Percentiles rank a stretch among this genome's conserved stretches.
phyloP scores from a whole-genome alignment of 352 stramenopile genomes.

The Pelagophyceae sp. region DNA sequence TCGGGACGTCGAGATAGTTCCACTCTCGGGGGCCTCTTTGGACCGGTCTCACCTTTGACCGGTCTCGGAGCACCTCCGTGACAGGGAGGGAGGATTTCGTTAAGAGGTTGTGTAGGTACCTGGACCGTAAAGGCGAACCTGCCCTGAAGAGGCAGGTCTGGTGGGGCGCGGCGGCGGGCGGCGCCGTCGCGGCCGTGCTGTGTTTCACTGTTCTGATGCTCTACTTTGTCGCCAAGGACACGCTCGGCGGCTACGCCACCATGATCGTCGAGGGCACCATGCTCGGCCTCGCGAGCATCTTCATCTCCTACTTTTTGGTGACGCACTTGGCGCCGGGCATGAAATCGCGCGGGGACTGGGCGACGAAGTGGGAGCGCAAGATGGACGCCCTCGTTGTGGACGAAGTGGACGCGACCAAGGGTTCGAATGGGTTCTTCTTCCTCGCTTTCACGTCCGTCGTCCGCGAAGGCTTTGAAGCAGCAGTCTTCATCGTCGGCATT shows the following conservation, averaged over 20 bases:
- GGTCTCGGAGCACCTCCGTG: too few relatives aligned
- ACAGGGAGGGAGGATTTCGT: too few relatives aligned
- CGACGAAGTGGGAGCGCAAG: not conserved
- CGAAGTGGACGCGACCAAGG: not conserved
- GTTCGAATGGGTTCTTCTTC: not conserved
- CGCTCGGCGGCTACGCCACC: not conserved
- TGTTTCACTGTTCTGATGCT: not conserved
- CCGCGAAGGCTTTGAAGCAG: constrained; percentile 9
- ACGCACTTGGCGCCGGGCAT: constrained; percentile 11
- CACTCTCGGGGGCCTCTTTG: too few relatives aligned
- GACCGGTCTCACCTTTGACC: too few relatives aligned
- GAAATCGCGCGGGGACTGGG: not conserved
- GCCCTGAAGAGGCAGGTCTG: not conserved
- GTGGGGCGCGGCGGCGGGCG: not conserved
- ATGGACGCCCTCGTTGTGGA: not conserved
- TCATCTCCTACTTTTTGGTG: constrained; percentile 9
- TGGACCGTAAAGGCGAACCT: not conserved
- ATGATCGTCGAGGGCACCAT: not conserved
- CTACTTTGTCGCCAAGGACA: not conserved
- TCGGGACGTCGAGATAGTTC: too few relatives aligned
- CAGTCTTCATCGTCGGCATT: constrained; percentile 6
- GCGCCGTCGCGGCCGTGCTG: not conserved
- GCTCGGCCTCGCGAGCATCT: not conserved
- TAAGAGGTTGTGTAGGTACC: too few relatives aligned
- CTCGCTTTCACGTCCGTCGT: not conserved